These are phyloP conservation scores for Calonectria henricotiae DNA, from an alignment of 2,329 filamentous ascomycete genomes.

Conservation along the genomic window DNA sequence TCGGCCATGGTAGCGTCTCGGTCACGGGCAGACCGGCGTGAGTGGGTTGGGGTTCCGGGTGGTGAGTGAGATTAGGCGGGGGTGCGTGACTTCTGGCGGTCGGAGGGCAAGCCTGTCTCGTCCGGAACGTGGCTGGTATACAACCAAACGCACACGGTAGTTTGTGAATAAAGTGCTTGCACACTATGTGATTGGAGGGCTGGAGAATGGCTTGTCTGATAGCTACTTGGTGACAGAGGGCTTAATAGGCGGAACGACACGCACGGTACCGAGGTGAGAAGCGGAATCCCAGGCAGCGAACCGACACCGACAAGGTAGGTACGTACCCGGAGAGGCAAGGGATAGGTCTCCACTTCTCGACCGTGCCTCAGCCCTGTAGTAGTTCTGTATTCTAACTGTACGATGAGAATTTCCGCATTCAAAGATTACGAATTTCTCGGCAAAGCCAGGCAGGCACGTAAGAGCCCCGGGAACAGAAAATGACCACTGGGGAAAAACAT, in stretches of 20 bases:
- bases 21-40: slow-evolving; percentile 8
- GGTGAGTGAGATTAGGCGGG: slow-evolving; percentile 17
- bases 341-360: slow-evolving; percentile 6
- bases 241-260: slow-evolving; percentile 3
- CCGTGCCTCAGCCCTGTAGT: slow-evolving; percentile 1
- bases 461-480: not conserved
- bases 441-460: not conserved
- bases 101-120: slow-evolving; percentile 1
- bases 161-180: not conserved
- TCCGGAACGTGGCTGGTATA: not conserved
- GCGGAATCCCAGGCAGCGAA: slow-evolving; percentile 20
- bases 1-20: slow-evolving; percentile 51
- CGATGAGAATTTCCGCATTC: slow-evolving; percentile 3
- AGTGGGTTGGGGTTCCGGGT: slow-evolving; percentile 20
- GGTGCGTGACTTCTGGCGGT: slow-evolving; percentile 23
- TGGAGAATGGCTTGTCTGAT: slow-evolving; percentile 16
- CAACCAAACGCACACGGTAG: not conserved
- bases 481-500: not conserved
- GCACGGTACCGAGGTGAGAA: slow-evolving; percentile 8
- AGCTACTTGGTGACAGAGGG: slow-evolving; percentile 11
- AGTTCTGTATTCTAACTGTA: slow-evolving; percentile 2
- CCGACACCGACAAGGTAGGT: slow-evolving; percentile 10
- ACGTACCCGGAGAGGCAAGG: slow-evolving; percentile 14
- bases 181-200: slow-evolving; percentile 13
- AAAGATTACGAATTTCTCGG: not conserved